These are phyloP conservation scores for Neoarthrinium moseri DNA, from an alignment of 2,329 filamentous ascomycete genomes.

Conservation along the genomic window DNA sequence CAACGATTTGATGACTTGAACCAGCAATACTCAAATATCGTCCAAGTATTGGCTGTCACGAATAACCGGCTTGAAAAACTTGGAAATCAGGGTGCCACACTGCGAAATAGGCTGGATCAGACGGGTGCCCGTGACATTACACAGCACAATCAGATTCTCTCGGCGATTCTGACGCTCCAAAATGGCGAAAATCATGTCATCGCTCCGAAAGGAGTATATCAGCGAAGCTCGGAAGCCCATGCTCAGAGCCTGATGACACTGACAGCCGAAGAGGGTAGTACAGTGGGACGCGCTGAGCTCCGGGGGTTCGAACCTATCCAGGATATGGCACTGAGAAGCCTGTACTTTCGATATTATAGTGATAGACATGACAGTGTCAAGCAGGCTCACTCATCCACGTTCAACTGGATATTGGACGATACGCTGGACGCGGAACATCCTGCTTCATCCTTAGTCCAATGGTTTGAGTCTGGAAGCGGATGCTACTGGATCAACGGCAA, in stretches of 20 bases:
- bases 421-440: not conserved
- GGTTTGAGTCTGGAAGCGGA: constrained; percentile 5
- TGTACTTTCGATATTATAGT: constrained; percentile 1
- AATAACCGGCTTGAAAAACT: not conserved
- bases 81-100: not conserved
- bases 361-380: constrained; percentile 2
- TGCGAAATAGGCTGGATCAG: not conserved
- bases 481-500: constrained; percentile 10
- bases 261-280: not conserved
- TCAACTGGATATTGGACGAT: constrained; percentile 5
- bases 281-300: not conserved
- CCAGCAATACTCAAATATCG: not conserved
- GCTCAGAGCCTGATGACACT: not conserved
- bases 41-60: not conserved
- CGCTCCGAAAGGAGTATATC: not conserved
- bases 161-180: not conserved
- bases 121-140: not conserved
- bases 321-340: not conserved
- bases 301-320: not conserved
- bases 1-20: not conserved
- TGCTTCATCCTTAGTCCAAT: not conserved
- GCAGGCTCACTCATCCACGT: not conserved
- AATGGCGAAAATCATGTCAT: not conserved
- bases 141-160: not conserved
- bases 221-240: not conserved